Base-by-base conservation (phyloP, 2,329 filamentous ascomycete species). In the Dissoconium aciculare region DNA sequence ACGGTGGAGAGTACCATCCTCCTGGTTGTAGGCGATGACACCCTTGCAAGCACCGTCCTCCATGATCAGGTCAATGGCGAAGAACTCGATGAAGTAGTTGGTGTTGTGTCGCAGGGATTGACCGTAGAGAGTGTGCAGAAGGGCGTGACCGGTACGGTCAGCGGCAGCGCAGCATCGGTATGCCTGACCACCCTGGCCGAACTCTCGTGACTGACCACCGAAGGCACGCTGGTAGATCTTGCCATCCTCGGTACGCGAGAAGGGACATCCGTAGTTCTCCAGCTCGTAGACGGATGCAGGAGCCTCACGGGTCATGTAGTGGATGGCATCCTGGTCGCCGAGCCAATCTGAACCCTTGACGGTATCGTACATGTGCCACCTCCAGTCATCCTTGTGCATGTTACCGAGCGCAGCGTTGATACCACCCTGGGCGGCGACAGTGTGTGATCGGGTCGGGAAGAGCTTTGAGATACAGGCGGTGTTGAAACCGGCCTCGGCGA, bases 51-150 rank as follows among this genome's bases (percentile, higher is more conserved):
- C 80, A 38, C 87, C 87, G 51, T 91, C 81, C 64, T 94, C 79
- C 89, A 95, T 95, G 51, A 98, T 79, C 60, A 95, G 66, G 56
- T 95, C 89, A 45, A 92, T 71, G 49, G 85, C 89, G 58, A 95
- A 98, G 70, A 85, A 95, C 63, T 95, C 89, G 59, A 98, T 94
- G 64, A 98, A 95, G 71, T 94, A 98, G 69, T 94, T 94, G 54
- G 87, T 94, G 70, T 94, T 93, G 71, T 95, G 84, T 55, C 82
- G 71, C 39, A 95, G 73, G 32, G 85, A 94, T 66, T 94, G 87
- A 51, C 89, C 89, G 63, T 95, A 98, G 44, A 98, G 80, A 15
- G 89, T 98, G 71, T 98, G 89, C 31, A 98, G 74, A 46, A 98
- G 79, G 51, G 89, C 89, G 63, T 98, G 89, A 42, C 89, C 89